Evolutionary conservation across 495 filamentous ascomycete species (phyloP), one percentile per base, ranked within the genome.

Genomic region (Pseudotulostoma volvatum): DNA sequence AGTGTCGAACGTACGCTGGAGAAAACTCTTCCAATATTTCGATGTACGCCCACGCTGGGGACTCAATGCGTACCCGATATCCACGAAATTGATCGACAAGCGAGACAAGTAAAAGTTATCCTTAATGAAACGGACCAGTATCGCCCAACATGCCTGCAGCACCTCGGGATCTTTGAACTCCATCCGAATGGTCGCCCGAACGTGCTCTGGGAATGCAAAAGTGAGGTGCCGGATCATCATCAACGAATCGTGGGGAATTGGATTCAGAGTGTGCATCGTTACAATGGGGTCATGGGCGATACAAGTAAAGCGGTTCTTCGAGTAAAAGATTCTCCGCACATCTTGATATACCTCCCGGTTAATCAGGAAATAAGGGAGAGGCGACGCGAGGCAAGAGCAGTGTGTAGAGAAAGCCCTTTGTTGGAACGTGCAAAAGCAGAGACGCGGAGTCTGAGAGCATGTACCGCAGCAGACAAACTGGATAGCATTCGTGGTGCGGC

Each of bases 361-460:
- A 32, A 49, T 45, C 4, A 50, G 43, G 37, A 57, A 57, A 15
- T 54, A 51, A 1, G 49, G 47, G n/a, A 51, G 9, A 1, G 54
- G 54, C 3, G 46, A 48, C n/a, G 39, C 34, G 36, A 56, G 50
- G 20, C 50, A 53, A 16, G 38, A 37, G 34, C 52, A 54, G 31
- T 18, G 49, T 0, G 52, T 51, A 2, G 50, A 53, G 19, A 45
- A 56, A 1, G 46, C 44, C 1, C 41, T 51, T 30, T 49, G 47
- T 2, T 43, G 37, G 5, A 34, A 16, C n/a, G 37, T 34, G 30
- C 53, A 56, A 36, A 53, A 53, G 33, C 53, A 56, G 2, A 21
- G 15, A 11, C 18, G 21, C 30, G 37, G 21, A 17, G 37, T 15
- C 21, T 9, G 7, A 2, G 9, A n/a, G 30, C 9, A 38, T 8